Evolutionary conservation across 169 alveolate species (phyloP).

Genomic region (Eimeria necatrix): DNA sequence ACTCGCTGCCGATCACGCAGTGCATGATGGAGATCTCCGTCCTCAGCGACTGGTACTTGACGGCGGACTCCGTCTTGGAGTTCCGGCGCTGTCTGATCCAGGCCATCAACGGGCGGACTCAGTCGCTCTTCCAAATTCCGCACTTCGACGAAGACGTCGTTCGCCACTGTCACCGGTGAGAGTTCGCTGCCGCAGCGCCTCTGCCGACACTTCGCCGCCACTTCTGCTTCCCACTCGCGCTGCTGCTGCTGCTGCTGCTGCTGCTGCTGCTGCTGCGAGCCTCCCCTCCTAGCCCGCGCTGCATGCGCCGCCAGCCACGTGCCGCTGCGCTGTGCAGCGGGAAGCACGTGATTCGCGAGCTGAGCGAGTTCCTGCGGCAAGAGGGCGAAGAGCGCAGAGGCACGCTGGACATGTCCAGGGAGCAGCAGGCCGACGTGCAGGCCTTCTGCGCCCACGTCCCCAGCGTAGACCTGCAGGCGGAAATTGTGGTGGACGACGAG

Average conservation of each 20-base stretch:
- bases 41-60: constrained; percentile 89
- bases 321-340: constrained; percentile 85
- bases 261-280: too few relatives aligned
- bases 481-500: constrained; percentile 91
- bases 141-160: constrained; percentile 90
- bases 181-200: background rate
- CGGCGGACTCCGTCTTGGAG: constrained; percentile 90
- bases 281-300: too few relatives aligned
- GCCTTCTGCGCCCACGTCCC: constrained; percentile 91
- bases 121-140: constrained; percentile 93
- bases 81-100: constrained; percentile 94
- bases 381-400: constrained; percentile 90
- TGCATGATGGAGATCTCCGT: constrained; percentile 92
- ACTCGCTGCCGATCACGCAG: constrained; percentile 91
- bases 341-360: constrained; percentile 87
- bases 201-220: background rate
- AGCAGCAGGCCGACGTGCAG: constrained; percentile 89
- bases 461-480: constrained; percentile 87
- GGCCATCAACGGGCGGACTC: constrained; percentile 89
- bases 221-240: background rate
- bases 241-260: background rate
- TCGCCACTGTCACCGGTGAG: constrained; percentile 79
- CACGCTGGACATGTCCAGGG: constrained; percentile 87
- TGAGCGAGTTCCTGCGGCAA: constrained; percentile 90
- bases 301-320: background rate